These are phyloP conservation scores for Pilatotrama ljubarskyi DNA, from an alignment of 768 basidiomycete species.

Conservation along the genomic window DNA sequence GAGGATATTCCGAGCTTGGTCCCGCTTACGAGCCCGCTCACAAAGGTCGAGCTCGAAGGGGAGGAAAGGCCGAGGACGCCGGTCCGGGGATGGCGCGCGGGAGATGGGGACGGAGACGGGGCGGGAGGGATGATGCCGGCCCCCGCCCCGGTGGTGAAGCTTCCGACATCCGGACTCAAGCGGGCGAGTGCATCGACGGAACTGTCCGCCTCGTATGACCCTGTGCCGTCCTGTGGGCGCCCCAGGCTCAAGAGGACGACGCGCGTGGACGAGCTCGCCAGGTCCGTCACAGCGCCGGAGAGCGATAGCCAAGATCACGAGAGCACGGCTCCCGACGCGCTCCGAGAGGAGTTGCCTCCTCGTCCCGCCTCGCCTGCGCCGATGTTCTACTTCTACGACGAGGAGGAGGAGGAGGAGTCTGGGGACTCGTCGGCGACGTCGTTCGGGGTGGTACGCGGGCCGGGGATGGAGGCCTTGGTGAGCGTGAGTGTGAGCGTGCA, in stretches of 20 bases:
- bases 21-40: background rate
- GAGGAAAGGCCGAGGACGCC: background rate
- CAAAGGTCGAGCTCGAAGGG: background rate
- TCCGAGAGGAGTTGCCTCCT: background rate
- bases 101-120: background rate
- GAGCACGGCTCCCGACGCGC: background rate
- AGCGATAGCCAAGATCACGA: background rate
- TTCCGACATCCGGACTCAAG: background rate
- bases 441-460: background rate
- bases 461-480: too few relatives aligned
- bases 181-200: background rate
- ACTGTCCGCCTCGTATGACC: background rate
- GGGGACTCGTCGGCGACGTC: background rate
- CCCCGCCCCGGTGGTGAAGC: background rate
- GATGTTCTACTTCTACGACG: constrained; percentile 5
- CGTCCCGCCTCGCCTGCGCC: constrained; percentile 5
- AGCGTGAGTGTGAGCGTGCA: background rate
- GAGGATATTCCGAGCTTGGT: background rate
- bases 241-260: too few relatives aligned
- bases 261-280: background rate
- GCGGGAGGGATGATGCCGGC: background rate
- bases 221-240: too few relatives aligned
- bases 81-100: background rate
- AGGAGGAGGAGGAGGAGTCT: background rate
- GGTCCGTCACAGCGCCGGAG: background rate